Conservation (phyloP, 495 filamentous ascomycete genomes). For the Cenococcum geophilum region DNA sequence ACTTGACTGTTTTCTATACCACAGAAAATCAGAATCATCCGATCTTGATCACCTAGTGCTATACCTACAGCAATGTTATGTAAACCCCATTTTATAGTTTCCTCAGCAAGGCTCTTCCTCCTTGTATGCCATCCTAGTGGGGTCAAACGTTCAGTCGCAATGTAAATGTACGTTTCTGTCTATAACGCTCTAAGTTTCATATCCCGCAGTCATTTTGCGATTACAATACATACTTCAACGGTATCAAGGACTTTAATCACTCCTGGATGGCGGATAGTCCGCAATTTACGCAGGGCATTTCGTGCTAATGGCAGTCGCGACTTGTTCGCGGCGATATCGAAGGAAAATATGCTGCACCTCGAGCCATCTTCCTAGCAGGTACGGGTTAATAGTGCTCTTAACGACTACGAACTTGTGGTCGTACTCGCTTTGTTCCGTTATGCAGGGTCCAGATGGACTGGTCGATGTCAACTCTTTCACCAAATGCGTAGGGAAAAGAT, state of each 20-base stretch:
- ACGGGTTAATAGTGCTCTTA: constrained; percentile 12
- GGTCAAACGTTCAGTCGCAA: constrained; percentile 82
- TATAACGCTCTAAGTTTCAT: constrained; percentile 37
- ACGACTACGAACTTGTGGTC: constrained; percentile 5
- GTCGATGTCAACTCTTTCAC: constrained; percentile 81
- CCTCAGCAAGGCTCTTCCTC: constrained; percentile 72
- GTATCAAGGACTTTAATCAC: constrained; percentile 90
- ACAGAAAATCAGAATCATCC: constrained; percentile 3
- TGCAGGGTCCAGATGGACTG: constrained; percentile 87
- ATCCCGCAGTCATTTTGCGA: too few species aligned
- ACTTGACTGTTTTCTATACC: constrained; percentile 76
- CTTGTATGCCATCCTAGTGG: constrained; percentile 83
- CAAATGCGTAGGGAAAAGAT: constrained; percentile 83
- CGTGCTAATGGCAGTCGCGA: constrained; percentile 76
- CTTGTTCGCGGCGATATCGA: constrained; percentile 75
- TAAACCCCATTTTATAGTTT: constrained; percentile 94
- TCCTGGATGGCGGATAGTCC: constrained; percentile 88
- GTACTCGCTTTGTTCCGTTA: constrained; percentile 85
- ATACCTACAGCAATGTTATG: constrained; percentile 69
- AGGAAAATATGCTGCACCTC: constrained; percentile 91
- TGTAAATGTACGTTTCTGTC: constrained; percentile 90
- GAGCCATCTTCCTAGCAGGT: constrained; percentile 75
- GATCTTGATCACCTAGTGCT: background rate
- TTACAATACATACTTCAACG: constrained; percentile 61
- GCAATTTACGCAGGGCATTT: constrained; percentile 85